These are phyloP conservation scores for Craspedostauros australis DNA, from an alignment of 108 stramenopile genomes.

Conservation along the genomic window DNA sequence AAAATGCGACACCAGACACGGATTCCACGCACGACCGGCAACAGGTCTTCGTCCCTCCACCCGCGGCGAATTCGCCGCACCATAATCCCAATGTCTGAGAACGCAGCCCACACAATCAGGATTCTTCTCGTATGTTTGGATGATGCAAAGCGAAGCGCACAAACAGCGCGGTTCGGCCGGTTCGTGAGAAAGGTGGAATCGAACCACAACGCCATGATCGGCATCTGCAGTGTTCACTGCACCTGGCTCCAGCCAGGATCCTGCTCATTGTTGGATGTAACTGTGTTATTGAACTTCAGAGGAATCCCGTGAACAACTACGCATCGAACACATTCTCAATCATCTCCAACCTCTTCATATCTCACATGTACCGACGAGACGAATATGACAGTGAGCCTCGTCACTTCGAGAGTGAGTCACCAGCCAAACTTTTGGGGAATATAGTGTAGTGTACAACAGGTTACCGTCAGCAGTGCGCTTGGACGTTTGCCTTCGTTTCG, in stretches of 20 bases:
- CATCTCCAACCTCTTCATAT: no score
- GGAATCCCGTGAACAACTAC: no score
- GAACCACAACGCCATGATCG: conserved; percentile 84
- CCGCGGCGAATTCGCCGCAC: no score
- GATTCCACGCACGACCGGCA: no score
- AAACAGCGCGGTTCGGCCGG: no score
- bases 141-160: no score
- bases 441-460: conserved; percentile 9
- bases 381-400: conserved; percentile 34
- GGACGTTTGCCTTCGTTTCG: conserved; percentile 1
- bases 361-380: conserved; percentile 2
- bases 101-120: no score
- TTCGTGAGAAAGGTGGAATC: conserved; percentile 87
- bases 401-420: conserved; percentile 27
- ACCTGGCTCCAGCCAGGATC: conserved; percentile 61
- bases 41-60: no score
- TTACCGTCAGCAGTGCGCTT: conserved; percentile 8
- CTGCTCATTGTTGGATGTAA: conserved; percentile 30
- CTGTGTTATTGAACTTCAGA: background rate
- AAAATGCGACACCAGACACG: no score
- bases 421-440: conserved; percentile 22
- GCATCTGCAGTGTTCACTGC: conserved; percentile 82
- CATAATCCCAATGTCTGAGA: no score
- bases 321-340: no score
- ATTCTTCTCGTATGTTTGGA: no score